Evolutionary conservation across 2,329 filamentous ascomycete species (phyloP).

Genomic region (Cercospora janseana): DNA sequence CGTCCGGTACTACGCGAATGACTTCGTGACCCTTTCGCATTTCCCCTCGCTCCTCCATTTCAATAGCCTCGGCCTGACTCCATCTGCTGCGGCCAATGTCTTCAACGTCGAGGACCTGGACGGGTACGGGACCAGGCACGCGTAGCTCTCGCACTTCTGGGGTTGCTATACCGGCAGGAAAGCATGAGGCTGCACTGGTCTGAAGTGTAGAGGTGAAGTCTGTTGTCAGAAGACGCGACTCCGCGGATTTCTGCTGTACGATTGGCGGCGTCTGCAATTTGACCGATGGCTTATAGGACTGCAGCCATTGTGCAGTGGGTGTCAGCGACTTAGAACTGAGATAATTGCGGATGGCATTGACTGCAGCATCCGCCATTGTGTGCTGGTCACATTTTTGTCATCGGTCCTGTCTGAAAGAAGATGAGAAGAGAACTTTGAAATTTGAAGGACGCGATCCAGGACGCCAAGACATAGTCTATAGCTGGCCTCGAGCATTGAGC

Average conservation of each 20-base stretch:
- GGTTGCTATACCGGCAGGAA: slow-evolving; percentile 60
- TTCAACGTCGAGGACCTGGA: slow-evolving; percentile 83
- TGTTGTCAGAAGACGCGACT: slow-evolving; percentile 73
- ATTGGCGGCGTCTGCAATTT: slow-evolving; percentile 60
- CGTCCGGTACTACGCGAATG: slow-evolving; percentile 65
- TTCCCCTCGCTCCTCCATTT: slow-evolving; percentile 70
- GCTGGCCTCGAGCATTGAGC: slow-evolving; percentile 1
- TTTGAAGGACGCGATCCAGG: background rate
- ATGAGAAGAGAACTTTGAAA: slow-evolving; percentile 9
- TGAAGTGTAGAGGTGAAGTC: slow-evolving; percentile 67
- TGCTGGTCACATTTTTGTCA: slow-evolving; percentile 18
- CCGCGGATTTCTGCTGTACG: slow-evolving; percentile 73
- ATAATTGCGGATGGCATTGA: slow-evolving; percentile 17
- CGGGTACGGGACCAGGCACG: slow-evolving; percentile 63
- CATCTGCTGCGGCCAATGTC: slow-evolving; percentile 77
- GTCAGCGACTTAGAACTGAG: slow-evolving; percentile 42
- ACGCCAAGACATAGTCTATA: background rate
- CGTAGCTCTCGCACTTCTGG: slow-evolving; percentile 55
- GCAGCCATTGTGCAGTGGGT: slow-evolving; percentile 63
- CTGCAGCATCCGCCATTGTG: slow-evolving; percentile 15
- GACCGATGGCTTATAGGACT: slow-evolving; percentile 58
- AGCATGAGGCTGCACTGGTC: slow-evolving; percentile 42
- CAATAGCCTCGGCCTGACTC: slow-evolving; percentile 82
- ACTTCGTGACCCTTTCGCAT: slow-evolving; percentile 75
- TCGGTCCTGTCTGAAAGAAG: slow-evolving; percentile 3